phyloP scores from a whole-genome alignment of 2,329 filamentous ascomycete species.

The Mariannaea elegans region DNA sequence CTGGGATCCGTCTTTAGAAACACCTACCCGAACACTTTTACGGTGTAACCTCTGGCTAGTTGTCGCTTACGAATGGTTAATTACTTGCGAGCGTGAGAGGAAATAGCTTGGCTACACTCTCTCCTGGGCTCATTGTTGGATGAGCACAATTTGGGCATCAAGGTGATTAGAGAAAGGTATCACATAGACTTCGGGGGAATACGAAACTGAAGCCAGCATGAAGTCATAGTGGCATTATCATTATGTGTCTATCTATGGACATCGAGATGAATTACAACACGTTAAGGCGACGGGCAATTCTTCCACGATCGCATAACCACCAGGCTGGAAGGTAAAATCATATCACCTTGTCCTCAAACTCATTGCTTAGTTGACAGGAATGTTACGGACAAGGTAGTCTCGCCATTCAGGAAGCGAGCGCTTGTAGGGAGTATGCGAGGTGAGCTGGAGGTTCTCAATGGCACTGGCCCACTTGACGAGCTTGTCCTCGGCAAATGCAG shows the following conservation, averaged over 20 bases:
- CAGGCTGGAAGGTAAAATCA: not conserved
- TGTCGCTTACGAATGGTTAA: no score
- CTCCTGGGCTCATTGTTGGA: no score
- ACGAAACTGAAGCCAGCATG: not conserved
- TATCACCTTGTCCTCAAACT: slow-evolving; percentile 30
- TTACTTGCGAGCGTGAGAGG: no score
- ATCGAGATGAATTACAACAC: slow-evolving; percentile 10
- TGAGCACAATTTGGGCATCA: no score
- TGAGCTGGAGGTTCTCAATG: slow-evolving; percentile 66
- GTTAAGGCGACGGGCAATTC: no score
- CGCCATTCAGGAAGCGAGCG: slow-evolving; percentile 62
- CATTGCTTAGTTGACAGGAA: slow-evolving; percentile 47
- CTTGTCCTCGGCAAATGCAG: slow-evolving; percentile 66
- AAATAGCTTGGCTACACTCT: no score
- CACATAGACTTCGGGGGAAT: no score
- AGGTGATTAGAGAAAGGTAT: no score
- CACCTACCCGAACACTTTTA: no score
- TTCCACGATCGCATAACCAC: not conserved
- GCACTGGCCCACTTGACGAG: slow-evolving; percentile 70
- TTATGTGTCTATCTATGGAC: slow-evolving; percentile 21
- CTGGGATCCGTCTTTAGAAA: no score
- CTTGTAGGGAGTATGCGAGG: slow-evolving; percentile 53
- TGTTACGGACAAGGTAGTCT: slow-evolving; percentile 57
- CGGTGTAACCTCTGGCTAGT: no score
- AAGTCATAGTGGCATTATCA: slow-evolving; percentile 21